Percentiles rank a stretch among this genome's conserved stretches.
phyloP scores from a whole-genome alignment of 352 stramenopile species.

The Phytophthora sansomeana region DNA sequence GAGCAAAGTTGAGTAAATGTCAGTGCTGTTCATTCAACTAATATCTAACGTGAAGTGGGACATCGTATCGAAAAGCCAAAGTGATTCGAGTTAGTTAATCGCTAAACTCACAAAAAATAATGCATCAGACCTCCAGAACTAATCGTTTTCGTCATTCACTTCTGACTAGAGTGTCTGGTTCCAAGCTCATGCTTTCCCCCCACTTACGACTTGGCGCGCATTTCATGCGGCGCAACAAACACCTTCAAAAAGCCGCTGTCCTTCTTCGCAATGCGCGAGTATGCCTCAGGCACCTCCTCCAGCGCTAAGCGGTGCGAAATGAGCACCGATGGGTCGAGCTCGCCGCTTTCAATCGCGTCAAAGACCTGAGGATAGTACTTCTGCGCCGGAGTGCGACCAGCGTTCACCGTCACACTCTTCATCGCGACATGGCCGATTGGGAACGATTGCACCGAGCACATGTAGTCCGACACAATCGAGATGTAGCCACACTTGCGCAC shows the following conservation, averaged over 20 bases:
- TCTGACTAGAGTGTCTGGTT: neutral
- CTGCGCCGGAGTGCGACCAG: slow-evolving; percentile 57
- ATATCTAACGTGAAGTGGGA: neutral
- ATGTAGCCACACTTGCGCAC: slow-evolving; percentile 68
- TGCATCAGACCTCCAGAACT: slow-evolving; percentile 1
- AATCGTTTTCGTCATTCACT: neutral
- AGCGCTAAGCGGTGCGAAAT: slow-evolving; percentile 66
- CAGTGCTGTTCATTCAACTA: neutral
- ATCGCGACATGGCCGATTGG: slow-evolving; percentile 68
- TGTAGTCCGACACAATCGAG: slow-evolving; percentile 65
- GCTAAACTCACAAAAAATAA: slow-evolving; percentile 5
- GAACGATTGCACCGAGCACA: slow-evolving; percentile 48
- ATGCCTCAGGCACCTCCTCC: slow-evolving; percentile 62
- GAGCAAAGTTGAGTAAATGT: neutral
- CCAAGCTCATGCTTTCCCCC: neutral
- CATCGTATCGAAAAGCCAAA: neutral
- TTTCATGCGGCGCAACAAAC: slow-evolving; percentile 54
- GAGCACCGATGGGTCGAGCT: slow-evolving; percentile 62
- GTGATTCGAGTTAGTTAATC: neutral
- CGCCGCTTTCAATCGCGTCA: slow-evolving; percentile 57
- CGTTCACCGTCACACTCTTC: slow-evolving; percentile 66
- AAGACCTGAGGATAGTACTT: slow-evolving; percentile 69
- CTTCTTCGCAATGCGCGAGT: slow-evolving; percentile 63
- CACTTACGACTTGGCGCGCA: slow-evolving; percentile 44
- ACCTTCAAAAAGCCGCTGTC: slow-evolving; percentile 71